phyloP scores from a whole-genome alignment of 768 basidiomycete species.

The Agrocybe chaxingu region DNA sequence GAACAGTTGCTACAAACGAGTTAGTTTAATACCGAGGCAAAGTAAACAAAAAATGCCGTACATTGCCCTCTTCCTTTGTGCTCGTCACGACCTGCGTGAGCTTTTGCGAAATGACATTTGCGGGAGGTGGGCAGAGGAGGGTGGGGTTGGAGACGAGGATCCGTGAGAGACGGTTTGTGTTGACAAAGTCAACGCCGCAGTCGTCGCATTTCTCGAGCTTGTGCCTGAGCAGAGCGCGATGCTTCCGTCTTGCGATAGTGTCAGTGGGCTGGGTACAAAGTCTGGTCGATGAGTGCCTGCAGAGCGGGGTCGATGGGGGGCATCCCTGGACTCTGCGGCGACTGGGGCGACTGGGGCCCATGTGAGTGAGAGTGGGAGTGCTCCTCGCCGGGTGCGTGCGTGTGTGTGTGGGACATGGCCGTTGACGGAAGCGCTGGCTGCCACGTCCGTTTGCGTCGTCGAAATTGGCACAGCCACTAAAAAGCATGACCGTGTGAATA shows the following conservation, averaged over 20 bases:
- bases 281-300: constrained; percentile 78
- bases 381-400: constrained; percentile 55
- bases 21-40: constrained; percentile 17
- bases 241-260: constrained; percentile 50
- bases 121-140: constrained; percentile 78
- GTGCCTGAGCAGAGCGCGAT: constrained; percentile 65
- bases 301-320: constrained; percentile 66
- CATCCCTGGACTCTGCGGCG: constrained; percentile 39
- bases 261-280: constrained; percentile 56
- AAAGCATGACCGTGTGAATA: constrained; percentile 19
- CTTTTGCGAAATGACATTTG: constrained; percentile 71
- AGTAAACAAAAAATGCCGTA: constrained; percentile 36
- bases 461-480: constrained; percentile 11
- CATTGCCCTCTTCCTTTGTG: constrained; percentile 95
- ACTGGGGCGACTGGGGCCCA: constrained; percentile 35
- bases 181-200: constrained; percentile 71
- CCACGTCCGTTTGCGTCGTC: constrained; percentile 14
- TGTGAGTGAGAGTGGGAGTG: constrained; percentile 53
- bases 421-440: constrained; percentile 8
- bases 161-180: constrained; percentile 74
- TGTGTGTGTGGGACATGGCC: constrained; percentile 64
- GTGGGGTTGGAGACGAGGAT: constrained; percentile 67
- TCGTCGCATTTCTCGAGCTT: constrained; percentile 69
- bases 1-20: constrained; percentile 59
- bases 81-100: constrained; percentile 69